A percentile compares a stretch with the other conserved stretches of the same genome.
These are phyloP conservation scores for Aquilaria yunnanensis DNA, from an alignment of 345 rosid genomes.

Conservation along the genomic window DNA sequence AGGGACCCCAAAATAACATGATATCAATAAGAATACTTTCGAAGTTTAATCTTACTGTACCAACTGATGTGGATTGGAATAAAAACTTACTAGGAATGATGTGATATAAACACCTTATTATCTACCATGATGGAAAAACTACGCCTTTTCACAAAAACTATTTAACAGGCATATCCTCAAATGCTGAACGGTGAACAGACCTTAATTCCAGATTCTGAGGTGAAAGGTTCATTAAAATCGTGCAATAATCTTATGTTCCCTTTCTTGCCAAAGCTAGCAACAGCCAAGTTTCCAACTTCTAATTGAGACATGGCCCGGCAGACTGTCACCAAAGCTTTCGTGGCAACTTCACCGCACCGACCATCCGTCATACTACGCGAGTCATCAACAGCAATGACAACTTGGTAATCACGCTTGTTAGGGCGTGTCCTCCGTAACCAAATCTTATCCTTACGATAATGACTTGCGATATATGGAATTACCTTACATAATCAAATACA, in stretches of 20 bases:
- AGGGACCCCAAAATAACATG: not conserved
- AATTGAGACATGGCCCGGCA: constrained; percentile 90
- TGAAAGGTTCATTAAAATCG: constrained; percentile 84
- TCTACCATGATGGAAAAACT: not conserved
- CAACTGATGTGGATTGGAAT: not conserved
- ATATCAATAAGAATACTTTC: not conserved
- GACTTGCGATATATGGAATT: constrained; percentile 93
- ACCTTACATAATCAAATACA: constrained; percentile 31
- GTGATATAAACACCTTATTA: no score
- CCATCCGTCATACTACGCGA: constrained; percentile 90
- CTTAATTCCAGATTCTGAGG: constrained; percentile 78
- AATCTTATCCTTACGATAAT: constrained; percentile 88
- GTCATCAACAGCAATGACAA: constrained; percentile 88
- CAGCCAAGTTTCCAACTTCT: constrained; percentile 93
- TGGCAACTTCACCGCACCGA: constrained; percentile 82
- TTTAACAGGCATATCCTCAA: no score
- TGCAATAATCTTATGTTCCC: constrained; percentile 78
- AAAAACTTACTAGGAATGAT: no score
- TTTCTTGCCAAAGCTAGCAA: constrained; percentile 81
- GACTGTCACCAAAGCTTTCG: constrained; percentile 87
- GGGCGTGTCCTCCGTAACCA: constrained; percentile 97
- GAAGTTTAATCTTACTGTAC: not conserved
- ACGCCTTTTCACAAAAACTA: not conserved
- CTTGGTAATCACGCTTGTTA: constrained; percentile 94
- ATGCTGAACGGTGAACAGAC: constrained; percentile 29